Conservation (phyloP, 179 eudicot species). For the Nepenthes alata region DNA sequence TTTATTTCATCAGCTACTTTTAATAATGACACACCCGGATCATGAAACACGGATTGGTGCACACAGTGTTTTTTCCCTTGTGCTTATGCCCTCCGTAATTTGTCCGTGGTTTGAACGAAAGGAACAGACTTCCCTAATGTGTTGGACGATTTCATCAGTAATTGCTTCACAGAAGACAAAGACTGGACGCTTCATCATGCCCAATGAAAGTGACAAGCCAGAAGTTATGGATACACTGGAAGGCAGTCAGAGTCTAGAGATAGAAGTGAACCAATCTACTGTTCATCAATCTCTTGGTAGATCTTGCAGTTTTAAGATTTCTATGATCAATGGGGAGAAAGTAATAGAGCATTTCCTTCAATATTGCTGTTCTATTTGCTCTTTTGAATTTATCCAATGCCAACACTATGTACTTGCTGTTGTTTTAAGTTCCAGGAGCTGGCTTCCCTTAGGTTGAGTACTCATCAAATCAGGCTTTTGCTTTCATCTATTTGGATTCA, state of each 20-base stretch:
- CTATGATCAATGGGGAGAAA: conserved; percentile 38
- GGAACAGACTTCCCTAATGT: conserved; percentile 8
- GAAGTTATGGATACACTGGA: conserved; percentile 10
- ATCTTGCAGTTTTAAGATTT: conserved; percentile 44
- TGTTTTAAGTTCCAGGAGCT: conserved; percentile 25
- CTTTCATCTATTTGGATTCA: conserved; percentile 87
- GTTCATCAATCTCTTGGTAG: conserved; percentile 17
- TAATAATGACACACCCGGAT: conserved; percentile 87
- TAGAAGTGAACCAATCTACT: conserved; percentile 20
- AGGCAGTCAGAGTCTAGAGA: conserved; percentile 16
- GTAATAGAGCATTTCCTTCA: conserved; percentile 12
- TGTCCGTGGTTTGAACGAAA: conserved; percentile 37
- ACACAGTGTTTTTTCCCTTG: conserved; percentile 59
- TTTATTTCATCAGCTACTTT: conserved; percentile 79
- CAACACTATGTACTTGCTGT: neutral
- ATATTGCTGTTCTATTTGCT: neutral
- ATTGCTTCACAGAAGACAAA: conserved; percentile 12
- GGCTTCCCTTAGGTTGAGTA: conserved; percentile 62
- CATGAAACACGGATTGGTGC: conserved; percentile 71
- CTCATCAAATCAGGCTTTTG: conserved; percentile 74
- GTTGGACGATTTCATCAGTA: conserved; percentile 11
- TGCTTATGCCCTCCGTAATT: conserved; percentile 70
- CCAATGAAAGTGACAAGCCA: conserved; percentile 23
- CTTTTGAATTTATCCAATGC: neutral
- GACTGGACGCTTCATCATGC: conserved; percentile 27